Base-by-base conservation (phyloP, 768 basidiomycete species). In the Naganishia kalamii region DNA sequence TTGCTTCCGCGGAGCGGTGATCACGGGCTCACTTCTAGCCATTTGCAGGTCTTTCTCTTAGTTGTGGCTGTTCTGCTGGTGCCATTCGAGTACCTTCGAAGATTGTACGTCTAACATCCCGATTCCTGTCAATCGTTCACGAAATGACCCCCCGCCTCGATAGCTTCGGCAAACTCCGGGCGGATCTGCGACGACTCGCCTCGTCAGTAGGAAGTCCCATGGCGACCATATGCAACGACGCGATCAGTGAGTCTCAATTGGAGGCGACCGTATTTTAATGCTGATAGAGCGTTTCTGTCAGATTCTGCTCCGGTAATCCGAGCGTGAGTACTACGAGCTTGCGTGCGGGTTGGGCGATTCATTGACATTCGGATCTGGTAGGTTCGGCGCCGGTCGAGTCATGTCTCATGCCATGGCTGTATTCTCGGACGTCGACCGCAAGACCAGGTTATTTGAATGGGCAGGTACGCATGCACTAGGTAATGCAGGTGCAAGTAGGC, bases 191-290 rank as follows among this genome's bases (percentile, higher is more conserved):
- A 29, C 65, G 75, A 27, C 68, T 73, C 11, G 62, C 65, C 12
- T 51, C 71, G 0, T 64, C 67, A 4, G 68, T 71, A 2, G 61
- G 60, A 2, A 70, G 70, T 11, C 73, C 75, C 4, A 44, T 74
- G 0, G 66, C 71, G 43, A 68, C 73, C 1, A 63, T 74, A 10
- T 76, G 72, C 65, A 68, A 73, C 52, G 75, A 76, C 54, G 65
- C 71, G 0, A 72, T 74, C n/a, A 71, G 72, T 21, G 70, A 69
- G 54, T 57, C 35, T 1, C 37, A 15, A 8, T 2, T 3, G 33
- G 5, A n/a, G 6, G 7, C 43, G 43, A 13, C 23, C 10, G 4
- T 12, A 17, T 8, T 51, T 7, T 35, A n/a, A 37, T 19, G 7
- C 11, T 37, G 35, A 37, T n/a, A 17, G 12, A n/a, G 35, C 54